Evolutionary conservation across 2,329 filamentous ascomycete species (phyloP).

Genomic region (Ustulina deusta): DNA sequence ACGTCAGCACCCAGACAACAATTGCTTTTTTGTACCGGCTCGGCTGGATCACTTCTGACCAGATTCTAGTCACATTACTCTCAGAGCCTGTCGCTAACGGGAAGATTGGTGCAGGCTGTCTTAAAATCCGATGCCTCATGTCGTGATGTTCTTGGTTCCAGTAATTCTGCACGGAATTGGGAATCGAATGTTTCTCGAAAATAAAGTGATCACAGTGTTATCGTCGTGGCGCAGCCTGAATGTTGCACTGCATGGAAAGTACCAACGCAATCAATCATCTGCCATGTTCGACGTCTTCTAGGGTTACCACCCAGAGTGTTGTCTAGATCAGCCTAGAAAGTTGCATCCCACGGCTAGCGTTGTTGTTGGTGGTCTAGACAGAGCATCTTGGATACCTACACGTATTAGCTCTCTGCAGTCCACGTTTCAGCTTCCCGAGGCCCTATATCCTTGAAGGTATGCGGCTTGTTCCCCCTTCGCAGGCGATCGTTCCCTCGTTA

Average conservation of each 20-base stretch:
- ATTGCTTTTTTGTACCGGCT: not conserved
- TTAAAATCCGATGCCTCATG: constrained; percentile 14
- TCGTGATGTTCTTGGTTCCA: constrained; percentile 30
- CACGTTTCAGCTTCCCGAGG: constrained; percentile 31
- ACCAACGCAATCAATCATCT: constrained; percentile 16
- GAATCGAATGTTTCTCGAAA: constrained; percentile 30
- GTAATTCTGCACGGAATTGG: constrained; percentile 7
- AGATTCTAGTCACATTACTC: constrained; percentile 19
- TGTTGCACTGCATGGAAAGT: constrained; percentile 37
- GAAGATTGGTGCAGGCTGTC: not conserved
- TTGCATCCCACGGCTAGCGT: constrained; percentile 21
- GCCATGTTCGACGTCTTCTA: not conserved
- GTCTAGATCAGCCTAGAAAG: constrained; percentile 19
- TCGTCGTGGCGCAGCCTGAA: constrained; percentile 17
- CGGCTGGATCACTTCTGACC: not conserved
- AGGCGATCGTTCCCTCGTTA: constrained; percentile 11
- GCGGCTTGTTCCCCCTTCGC: not conserved
- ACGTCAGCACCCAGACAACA: constrained; percentile 2
- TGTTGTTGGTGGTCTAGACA: constrained; percentile 5
- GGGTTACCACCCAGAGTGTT: no score
- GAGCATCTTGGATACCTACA: constrained; percentile 8
- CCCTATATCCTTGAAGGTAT: constrained; percentile 14
- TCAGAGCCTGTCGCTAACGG: constrained; percentile 12
- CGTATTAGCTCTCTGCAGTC: constrained; percentile 26
- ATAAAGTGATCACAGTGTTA: constrained; percentile 24